Evolutionary conservation across 345 rosid genomes (phyloP).

Genomic region (Brassica nigra): DNA sequence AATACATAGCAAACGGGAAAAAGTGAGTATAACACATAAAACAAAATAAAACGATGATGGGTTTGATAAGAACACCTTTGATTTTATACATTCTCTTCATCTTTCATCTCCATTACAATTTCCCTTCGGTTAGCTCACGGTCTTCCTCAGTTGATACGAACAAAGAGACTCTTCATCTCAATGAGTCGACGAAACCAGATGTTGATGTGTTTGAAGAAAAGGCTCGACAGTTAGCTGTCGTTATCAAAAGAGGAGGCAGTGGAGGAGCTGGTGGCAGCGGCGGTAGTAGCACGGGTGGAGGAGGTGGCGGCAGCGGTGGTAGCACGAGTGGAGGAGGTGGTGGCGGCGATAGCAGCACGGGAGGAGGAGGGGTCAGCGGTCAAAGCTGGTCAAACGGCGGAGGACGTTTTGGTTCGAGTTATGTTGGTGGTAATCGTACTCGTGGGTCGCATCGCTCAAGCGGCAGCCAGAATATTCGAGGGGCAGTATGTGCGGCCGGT

Average conservation of each 20-base stretch:
- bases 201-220: slow-evolving; percentile 22
- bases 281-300: background rate
- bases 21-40: background rate
- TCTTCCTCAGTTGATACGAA: slow-evolving; percentile 2
- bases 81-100: slow-evolving; percentile 29
- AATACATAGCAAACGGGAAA: background rate
- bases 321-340: slow-evolving; percentile 27
- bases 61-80: slow-evolving; percentile 23
- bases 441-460: background rate
- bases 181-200: slow-evolving; percentile 8
- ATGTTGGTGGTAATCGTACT: background rate
- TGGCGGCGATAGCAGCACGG: background rate
- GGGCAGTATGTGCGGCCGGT: background rate
- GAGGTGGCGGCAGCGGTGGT: background rate
- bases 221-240: slow-evolving; percentile 27
- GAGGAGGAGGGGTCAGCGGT: background rate
- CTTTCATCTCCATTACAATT: background rate
- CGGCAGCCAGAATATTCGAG: background rate
- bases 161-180: slow-evolving; percentile 11
- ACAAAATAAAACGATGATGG: background rate
- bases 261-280: slow-evolving; percentile 22
- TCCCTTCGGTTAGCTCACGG: slow-evolving; percentile 21
- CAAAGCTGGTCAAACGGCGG: background rate
- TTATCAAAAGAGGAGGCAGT: slow-evolving; percentile 22
- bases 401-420: background rate